A percentile compares a stretch with the other conserved stretches of the same genome.
Conservation (phyloP, 1,284 basidiomycete genomes). For the Trametes polyzona region DNA sequence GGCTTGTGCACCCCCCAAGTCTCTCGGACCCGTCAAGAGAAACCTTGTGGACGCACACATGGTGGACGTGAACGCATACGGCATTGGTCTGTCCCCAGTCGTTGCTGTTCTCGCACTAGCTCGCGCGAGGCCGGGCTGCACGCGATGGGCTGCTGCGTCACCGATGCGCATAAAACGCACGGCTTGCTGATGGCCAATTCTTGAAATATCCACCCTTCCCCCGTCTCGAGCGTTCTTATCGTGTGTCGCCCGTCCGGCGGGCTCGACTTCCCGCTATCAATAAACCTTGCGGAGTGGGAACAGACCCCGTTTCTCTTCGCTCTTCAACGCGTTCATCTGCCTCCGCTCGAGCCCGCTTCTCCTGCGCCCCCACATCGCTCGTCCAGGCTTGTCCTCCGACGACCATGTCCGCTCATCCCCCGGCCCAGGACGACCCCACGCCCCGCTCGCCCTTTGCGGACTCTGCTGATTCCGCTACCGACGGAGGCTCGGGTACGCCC, state of each 20-base stretch:
- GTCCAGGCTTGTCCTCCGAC: constrained; percentile 10
- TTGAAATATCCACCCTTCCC: constrained; percentile 7
- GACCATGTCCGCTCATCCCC: constrained; percentile 18
- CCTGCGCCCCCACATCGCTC: constrained; percentile 14
- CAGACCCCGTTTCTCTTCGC: constrained; percentile 4
- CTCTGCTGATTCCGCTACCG: not conserved
- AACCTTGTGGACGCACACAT: not conserved
- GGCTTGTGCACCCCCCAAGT: not conserved
- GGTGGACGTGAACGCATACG: not conserved
- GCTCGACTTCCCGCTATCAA: constrained; percentile 18
- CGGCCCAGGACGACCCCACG: constrained; percentile 5
- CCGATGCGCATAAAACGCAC: constrained; percentile 7
- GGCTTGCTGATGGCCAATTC: constrained; percentile 6
- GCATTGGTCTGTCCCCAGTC: not conserved
- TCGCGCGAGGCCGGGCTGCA: not conserved
- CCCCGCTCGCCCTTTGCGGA: constrained; percentile 16
- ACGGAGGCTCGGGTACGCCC: not conserved
- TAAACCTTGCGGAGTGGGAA: constrained; percentile 21
- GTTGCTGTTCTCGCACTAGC: not conserved
- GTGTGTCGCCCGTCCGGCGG: constrained; percentile 6
- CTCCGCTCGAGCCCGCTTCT: not conserved
- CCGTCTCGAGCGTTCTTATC: constrained; percentile 21
- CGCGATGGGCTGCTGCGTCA: constrained; percentile 7
- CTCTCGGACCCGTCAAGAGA: not conserved
- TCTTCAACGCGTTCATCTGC: constrained; percentile 13